phyloP scores from a whole-genome alignment of 331 rosid species.

The Rhamnella rubrinervis region DNA sequence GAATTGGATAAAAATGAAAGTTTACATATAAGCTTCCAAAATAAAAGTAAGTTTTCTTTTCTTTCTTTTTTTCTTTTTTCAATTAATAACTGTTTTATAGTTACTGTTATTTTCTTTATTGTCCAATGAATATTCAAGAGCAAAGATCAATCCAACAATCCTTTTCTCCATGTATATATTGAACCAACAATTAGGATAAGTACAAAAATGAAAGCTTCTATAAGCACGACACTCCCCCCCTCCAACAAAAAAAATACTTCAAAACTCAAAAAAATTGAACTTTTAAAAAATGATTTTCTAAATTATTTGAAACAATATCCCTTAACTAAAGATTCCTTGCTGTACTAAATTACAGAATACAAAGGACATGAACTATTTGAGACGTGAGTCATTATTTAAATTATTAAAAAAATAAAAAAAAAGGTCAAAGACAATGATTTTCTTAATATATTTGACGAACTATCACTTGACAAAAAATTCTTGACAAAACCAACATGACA shows the following conservation, averaged over 20 bases:
- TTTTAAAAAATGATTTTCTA: too few relatives aligned
- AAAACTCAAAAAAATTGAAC: too few relatives aligned
- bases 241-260: too few relatives aligned
- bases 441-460: not conserved
- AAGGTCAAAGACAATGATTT: not conserved
- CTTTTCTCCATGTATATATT: not conserved
- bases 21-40: not conserved
- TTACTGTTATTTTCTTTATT: not conserved
- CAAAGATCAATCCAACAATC: not conserved
- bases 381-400: not conserved
- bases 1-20: not conserved
- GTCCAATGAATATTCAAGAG: not conserved
- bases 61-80: too few relatives aligned
- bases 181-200: constrained; percentile 1
- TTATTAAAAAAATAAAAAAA: not conserved
- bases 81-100: not conserved
- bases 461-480: constrained; percentile 5
- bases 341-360: too few relatives aligned
- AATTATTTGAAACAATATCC: too few relatives aligned
- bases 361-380: too few relatives aligned
- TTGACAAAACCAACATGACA: not conserved
- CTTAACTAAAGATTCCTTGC: too few relatives aligned
- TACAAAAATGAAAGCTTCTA: not conserved
- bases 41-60: not conserved
- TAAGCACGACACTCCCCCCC: not conserved